phyloP scores from a whole-genome alignment of 148 eudicot species.

The Diospyros kaki region DNA sequence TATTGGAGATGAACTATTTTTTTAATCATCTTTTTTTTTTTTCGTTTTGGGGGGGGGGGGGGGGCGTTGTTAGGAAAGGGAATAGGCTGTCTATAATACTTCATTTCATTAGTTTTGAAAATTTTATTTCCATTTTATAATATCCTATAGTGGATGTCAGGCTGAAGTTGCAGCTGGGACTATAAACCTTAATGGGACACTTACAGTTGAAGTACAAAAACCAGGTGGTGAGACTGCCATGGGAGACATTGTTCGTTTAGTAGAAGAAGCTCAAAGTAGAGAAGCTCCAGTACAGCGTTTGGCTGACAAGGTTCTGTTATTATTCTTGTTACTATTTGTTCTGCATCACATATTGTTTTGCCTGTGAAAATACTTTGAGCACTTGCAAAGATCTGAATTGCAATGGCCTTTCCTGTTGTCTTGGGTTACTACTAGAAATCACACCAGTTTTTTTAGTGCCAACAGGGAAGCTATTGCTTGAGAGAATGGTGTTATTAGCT shows the following conservation, averaged over 20 bases:
- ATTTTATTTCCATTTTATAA: neutral
- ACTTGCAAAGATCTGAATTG: neutral
- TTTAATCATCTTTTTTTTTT: no score
- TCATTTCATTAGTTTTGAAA: neutral
- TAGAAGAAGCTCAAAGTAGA: conserved; percentile 92
- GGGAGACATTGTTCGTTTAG: conserved; percentile 92
- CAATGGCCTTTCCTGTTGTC: neutral
- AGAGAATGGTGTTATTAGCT: no score
- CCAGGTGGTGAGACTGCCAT: conserved; percentile 95
- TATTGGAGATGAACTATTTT: neutral
- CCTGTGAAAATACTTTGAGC: neutral
- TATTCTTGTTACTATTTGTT: neutral
- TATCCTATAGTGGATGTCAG: conserved; percentile 25
- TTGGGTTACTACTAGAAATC: no score
- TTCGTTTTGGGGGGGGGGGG: neutral
- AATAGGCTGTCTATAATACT: neutral
- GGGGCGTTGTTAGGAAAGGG: neutral
- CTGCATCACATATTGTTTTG: neutral
- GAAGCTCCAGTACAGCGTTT: conserved; percentile 98
- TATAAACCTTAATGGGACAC: conserved; percentile 87
- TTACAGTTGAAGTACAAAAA: conserved; percentile 82
- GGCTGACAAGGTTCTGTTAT: conserved; percentile 66
- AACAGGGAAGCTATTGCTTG: no score
- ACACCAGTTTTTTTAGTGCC: no score
- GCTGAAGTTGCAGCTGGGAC: conserved; percentile 95